Conservation (phyloP, 176 grass and related monocot genomes). For the Rhynchospora tenuis region DNA sequence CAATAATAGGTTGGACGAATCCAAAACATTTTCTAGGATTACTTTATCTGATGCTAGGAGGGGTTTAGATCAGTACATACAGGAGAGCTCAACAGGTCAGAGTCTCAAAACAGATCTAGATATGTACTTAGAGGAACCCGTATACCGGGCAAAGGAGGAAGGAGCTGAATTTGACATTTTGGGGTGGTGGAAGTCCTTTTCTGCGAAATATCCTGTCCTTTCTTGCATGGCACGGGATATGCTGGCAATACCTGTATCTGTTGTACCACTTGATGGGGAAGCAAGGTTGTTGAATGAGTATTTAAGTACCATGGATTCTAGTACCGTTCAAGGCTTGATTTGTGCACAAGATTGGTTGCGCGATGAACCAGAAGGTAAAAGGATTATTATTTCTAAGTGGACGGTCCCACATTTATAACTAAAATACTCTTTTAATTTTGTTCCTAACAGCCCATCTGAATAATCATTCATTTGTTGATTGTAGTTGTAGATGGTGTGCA, state of each 20-base stretch:
- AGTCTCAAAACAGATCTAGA: constrained; percentile 86
- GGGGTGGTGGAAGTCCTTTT: constrained; percentile 92
- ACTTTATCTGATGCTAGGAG: constrained; percentile 90
- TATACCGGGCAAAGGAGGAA: constrained; percentile 77
- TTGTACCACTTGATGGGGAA: constrained; percentile 67
- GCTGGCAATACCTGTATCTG: constrained; percentile 78
- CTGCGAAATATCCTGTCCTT: constrained; percentile 94
- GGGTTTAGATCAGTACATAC: constrained; percentile 96
- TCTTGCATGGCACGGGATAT: constrained; percentile 92
- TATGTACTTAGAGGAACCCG: constrained; percentile 92
- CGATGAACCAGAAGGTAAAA: constrained; percentile 64
- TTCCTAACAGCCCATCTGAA: neutral
- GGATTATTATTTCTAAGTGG: constrained; percentile 5
- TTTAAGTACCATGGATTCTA: constrained; percentile 72
- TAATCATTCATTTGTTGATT: neutral
- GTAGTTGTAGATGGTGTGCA: constrained; percentile 23
- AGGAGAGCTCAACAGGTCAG: constrained; percentile 90
- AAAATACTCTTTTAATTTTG: constrained; percentile 9
- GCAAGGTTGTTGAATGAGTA: constrained; percentile 84
- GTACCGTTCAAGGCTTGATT: constrained; percentile 66
- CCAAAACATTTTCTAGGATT: constrained; percentile 76
- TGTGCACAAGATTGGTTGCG: constrained; percentile 93
- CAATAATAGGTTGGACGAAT: constrained; percentile 56
- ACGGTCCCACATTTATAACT: constrained; percentile 8
- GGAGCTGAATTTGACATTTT: constrained; percentile 89